These are phyloP conservation scores for Penicillium fimorum DNA, from an alignment of 495 filamentous ascomycete species.

Conservation along the genomic window DNA sequence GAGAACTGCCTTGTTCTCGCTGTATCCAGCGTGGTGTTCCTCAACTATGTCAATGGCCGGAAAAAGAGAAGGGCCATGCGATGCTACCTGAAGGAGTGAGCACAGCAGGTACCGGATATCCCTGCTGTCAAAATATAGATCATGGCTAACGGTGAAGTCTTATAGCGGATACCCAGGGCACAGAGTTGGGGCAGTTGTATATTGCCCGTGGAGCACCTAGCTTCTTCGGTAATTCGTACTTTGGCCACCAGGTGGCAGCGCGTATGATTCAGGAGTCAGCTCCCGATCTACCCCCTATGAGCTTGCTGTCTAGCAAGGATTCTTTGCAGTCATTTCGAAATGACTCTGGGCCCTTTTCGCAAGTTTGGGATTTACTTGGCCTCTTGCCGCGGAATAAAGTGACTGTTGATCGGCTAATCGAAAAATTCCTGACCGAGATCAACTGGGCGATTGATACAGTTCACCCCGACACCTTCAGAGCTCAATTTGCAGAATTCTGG, in stretches of 20 bases:
- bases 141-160: background rate
- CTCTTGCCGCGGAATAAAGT: conserved; percentile 20
- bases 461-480: conserved; percentile 15
- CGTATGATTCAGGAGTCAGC: conserved; percentile 21
- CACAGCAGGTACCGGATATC: conserved; percentile 11
- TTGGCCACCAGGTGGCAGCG: conserved; percentile 20
- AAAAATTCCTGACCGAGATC: conserved; percentile 17
- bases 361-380: conserved; percentile 20
- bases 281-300: conserved; percentile 19
- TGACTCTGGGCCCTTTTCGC: conserved; percentile 18
- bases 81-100: background rate
- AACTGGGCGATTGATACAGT: conserved; percentile 20
- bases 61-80: background rate
- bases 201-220: conserved; percentile 17
- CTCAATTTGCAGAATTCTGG: conserved; percentile 20
- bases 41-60: conserved; percentile 14
- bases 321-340: conserved; percentile 19
- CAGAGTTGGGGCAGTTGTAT: conserved; percentile 18
- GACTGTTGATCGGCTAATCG: conserved; percentile 18
- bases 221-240: conserved; percentile 22
- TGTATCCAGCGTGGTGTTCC: conserved; percentile 17
- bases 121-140: background rate
- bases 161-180: conserved; percentile 8
- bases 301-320: conserved; percentile 18
- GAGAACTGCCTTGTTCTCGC: conserved; percentile 13